Conservation (phyloP, 805 yeast species). For the Soucietia sequanensis region DNA sequence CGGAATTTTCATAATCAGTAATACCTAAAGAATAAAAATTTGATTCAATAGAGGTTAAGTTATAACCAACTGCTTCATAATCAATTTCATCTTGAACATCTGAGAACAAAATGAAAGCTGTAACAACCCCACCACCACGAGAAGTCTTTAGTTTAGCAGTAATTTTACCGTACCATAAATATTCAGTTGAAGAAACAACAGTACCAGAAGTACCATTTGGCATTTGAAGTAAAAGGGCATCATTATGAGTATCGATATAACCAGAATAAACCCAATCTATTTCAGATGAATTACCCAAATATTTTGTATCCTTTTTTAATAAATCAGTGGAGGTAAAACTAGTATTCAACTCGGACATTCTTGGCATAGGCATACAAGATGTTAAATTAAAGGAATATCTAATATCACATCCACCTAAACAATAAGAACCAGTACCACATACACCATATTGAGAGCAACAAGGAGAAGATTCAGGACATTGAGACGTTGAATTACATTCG, state of each 20-base stretch:
- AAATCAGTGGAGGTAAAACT: slow-evolving; percentile 33
- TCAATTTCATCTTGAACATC: slow-evolving; percentile 91
- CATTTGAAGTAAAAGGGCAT: slow-evolving; percentile 67
- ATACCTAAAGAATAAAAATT: slow-evolving; percentile 80
- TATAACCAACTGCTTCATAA: slow-evolving; percentile 80
- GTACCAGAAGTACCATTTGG: slow-evolving; percentile 74
- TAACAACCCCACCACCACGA: slow-evolving; percentile 73
- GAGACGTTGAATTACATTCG: slow-evolving; percentile 49
- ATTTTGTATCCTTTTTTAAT: slow-evolving; percentile 29
- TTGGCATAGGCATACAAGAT: slow-evolving; percentile 86
- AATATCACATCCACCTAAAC: slow-evolving; percentile 89
- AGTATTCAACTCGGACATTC: slow-evolving; percentile 50
- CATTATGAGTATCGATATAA: slow-evolving; percentile 47
- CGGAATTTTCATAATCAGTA: slow-evolving; percentile 63
- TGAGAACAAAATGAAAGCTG: slow-evolving; percentile 79
- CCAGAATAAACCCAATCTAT: slow-evolving; percentile 74
- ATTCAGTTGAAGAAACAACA: slow-evolving; percentile 74
- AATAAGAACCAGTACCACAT: slow-evolving; percentile 75
- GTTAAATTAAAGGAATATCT: slow-evolving; percentile 58
- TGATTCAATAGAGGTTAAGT: slow-evolving; percentile 64
- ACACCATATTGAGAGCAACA: slow-evolving; percentile 82
- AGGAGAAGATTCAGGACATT: slow-evolving; percentile 78
- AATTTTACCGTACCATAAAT: slow-evolving; percentile 86
- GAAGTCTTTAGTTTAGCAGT: slow-evolving; percentile 70
- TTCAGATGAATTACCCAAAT: slow-evolving; percentile 69